Evolutionary conservation across 768 basidiomycete species (phyloP).

Genomic region (Obba rivulosa): DNA sequence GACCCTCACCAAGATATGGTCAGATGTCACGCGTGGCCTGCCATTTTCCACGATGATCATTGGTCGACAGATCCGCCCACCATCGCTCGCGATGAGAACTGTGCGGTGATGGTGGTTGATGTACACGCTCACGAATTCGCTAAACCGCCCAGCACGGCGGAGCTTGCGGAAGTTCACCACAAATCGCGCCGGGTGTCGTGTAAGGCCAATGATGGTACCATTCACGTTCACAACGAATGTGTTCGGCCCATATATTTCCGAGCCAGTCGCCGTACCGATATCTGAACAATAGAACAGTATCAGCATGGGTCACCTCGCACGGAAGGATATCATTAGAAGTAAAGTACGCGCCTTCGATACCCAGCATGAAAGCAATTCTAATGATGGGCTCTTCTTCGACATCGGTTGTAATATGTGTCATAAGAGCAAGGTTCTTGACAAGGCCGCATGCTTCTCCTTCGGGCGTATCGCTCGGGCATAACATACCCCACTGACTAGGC

Average conservation of each 20-base stretch:
- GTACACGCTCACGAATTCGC: slow-evolving; percentile 95
- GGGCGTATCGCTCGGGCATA: slow-evolving; percentile 97
- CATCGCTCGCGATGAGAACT: slow-evolving; percentile 95
- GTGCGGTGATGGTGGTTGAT: slow-evolving; percentile 93
- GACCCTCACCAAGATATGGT: slow-evolving; percentile 67
- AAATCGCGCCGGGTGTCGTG: slow-evolving; percentile 78
- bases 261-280: slow-evolving; percentile 86
- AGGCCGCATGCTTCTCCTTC: slow-evolving; percentile 99
- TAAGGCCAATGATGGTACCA: slow-evolving; percentile 91
- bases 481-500: slow-evolving; percentile 98
- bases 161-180: slow-evolving; percentile 89
- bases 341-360: slow-evolving; percentile 75
- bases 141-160: slow-evolving; percentile 85
- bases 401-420: slow-evolving; percentile 99
- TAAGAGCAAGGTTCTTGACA: slow-evolving; percentile 96
- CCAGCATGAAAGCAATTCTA: slow-evolving; percentile 87
- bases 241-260: slow-evolving; percentile 91
- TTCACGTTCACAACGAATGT: slow-evolving; percentile 97
- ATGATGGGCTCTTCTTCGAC: slow-evolving; percentile 95
- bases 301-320: slow-evolving; percentile 1
- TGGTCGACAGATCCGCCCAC: slow-evolving; percentile 95
- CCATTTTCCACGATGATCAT: slow-evolving; percentile 93
- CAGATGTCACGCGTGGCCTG: slow-evolving; percentile 65
- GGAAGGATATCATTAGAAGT: neutral
- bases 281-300: slow-evolving; percentile 41